These are phyloP conservation scores for Acer campestre DNA, from an alignment of 345 rosid genomes.

Conservation along the genomic window DNA sequence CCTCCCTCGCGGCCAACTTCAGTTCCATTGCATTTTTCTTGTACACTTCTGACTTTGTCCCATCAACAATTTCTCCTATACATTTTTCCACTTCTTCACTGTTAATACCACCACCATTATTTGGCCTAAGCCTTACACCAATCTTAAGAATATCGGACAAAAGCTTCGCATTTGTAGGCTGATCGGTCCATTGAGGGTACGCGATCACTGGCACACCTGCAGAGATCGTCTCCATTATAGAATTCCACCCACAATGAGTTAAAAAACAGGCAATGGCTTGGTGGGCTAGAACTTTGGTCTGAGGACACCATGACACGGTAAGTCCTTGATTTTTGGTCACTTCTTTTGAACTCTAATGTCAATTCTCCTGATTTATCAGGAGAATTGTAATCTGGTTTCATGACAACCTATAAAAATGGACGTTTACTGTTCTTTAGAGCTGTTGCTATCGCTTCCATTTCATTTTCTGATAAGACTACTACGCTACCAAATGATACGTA, in stretches of 20 bases:
- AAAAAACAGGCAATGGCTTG: constrained; percentile 43
- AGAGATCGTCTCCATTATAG: no score
- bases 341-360: constrained; percentile 33
- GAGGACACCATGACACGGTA: constrained; percentile 54
- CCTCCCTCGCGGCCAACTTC: no score
- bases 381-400: constrained; percentile 21
- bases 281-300: constrained; percentile 45
- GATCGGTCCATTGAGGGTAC: no score
- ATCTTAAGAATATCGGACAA: no score
- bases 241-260: constrained; percentile 68
- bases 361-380: constrained; percentile 28
- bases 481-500: constrained; percentile 60
- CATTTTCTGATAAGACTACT: constrained; percentile 23
- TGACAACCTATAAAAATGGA: constrained; percentile 57
- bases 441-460: constrained; percentile 40
- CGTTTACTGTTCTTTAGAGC: constrained; percentile 32
- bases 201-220: no score
- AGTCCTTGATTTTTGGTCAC: constrained; percentile 41
- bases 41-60: no score
- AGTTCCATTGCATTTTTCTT: no score
- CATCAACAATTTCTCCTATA: no score
- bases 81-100: no score
- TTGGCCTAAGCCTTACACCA: no score
- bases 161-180: no score
- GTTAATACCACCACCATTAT: no score